These are phyloP conservation scores for Barnettozyma sucrosica DNA, from an alignment of 805 yeast species.

Conservation along the genomic window DNA sequence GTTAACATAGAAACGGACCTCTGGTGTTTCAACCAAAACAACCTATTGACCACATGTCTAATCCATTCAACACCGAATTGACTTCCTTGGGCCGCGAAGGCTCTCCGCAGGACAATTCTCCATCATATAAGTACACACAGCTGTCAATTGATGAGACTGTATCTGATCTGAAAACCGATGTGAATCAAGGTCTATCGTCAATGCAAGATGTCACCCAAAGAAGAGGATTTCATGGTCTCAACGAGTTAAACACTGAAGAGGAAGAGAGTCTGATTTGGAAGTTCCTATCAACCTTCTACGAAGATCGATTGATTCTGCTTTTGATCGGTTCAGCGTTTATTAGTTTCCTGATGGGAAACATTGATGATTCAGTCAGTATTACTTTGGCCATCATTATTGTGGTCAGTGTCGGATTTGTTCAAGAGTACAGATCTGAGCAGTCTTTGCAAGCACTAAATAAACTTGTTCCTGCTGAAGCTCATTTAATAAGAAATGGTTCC, in stretches of 20 bases:
- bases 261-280: conserved; percentile 66
- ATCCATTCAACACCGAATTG: conserved; percentile 29
- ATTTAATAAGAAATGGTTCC: conserved; percentile 75
- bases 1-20: too few relatives aligned
- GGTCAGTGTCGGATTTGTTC: conserved; percentile 95
- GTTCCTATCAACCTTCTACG: conserved; percentile 75
- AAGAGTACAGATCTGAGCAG: conserved; percentile 93
- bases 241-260: conserved; percentile 73
- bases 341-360: conserved; percentile 90
- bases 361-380: conserved; percentile 92
- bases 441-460: conserved; percentile 88
- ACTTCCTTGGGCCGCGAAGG: conserved; percentile 16
- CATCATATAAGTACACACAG: conserved; percentile 61
- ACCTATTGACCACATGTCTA: conserved; percentile 9
- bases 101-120: conserved; percentile 36
- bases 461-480: conserved; percentile 95
- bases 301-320: conserved; percentile 84
- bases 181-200: conserved; percentile 53
- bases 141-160: conserved; percentile 62
- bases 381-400: conserved; percentile 89
- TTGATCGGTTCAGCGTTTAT: conserved; percentile 86
- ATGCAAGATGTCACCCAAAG: conserved; percentile 68
- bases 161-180: conserved; percentile 55
- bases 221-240: conserved; percentile 70
- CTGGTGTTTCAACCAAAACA: too few relatives aligned